phyloP scores from a whole-genome alignment of 257 asterid species.

The Lycium ferocissimum region DNA sequence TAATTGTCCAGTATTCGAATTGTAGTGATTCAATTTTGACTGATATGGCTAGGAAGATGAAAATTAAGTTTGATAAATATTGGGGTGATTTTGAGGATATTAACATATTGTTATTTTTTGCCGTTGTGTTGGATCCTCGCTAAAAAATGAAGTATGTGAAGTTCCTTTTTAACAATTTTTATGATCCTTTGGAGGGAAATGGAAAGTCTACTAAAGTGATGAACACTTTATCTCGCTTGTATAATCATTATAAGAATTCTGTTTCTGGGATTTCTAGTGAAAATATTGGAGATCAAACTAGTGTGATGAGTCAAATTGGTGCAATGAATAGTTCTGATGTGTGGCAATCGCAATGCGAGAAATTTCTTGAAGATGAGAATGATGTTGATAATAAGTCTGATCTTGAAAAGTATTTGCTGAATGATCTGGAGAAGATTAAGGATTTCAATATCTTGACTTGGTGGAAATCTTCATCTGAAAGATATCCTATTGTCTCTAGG shows the following conservation, averaged over 20 bases:
- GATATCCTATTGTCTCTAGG: too few relatives aligned
- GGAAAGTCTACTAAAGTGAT: too few relatives aligned
- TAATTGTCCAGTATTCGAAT: neutral
- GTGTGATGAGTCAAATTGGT: neutral
- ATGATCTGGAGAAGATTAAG: too few relatives aligned
- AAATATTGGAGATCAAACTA: neutral
- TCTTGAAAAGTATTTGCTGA: neutral
- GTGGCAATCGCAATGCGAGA: neutral
- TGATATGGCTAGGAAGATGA: neutral
- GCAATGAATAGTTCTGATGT: neutral
- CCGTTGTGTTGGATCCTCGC: neutral
- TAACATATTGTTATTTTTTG: neutral
- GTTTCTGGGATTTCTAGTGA: neutral
- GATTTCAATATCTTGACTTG: too few relatives aligned
- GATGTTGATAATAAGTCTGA: neutral
- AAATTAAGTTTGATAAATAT: neutral
- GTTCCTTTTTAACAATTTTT: too few relatives aligned
- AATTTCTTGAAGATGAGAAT: neutral
- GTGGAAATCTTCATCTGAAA: too few relatives aligned
- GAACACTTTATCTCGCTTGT: too few relatives aligned
- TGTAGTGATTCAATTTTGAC: neutral
- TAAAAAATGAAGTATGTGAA: too few relatives aligned
- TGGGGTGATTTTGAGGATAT: neutral
- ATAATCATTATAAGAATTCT: neutral
- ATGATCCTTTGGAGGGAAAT: too few relatives aligned